Percentiles rank a stretch among this genome's conserved stretches.
Conservation (phyloP, 2,329 filamentous ascomycete species). For the Aspergillus ruber region DNA sequence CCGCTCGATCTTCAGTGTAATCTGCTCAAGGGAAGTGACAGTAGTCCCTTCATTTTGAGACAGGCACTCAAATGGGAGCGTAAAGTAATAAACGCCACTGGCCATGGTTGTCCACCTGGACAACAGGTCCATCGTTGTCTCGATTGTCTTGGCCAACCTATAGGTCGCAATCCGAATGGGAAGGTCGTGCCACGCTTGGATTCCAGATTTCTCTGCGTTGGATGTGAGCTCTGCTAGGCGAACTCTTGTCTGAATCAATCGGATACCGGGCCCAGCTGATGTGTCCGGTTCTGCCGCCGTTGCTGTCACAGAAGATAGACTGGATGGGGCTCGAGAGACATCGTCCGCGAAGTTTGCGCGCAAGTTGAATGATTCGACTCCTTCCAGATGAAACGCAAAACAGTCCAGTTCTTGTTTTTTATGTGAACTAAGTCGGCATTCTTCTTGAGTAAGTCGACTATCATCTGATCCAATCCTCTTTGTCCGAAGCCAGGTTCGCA, state of each 20-base stretch:
- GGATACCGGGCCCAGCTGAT: background rate
- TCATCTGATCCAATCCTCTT: constrained; percentile 24
- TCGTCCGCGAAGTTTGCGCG: constrained; percentile 2
- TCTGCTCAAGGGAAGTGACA: constrained; percentile 5
- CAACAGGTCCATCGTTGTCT: constrained; percentile 23
- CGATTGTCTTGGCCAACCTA: constrained; percentile 17
- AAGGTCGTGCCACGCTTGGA: constrained; percentile 20
- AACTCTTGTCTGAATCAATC: constrained; percentile 16
- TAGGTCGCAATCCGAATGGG: constrained; percentile 20
- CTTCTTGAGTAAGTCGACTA: constrained; percentile 16
- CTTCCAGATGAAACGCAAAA: constrained; percentile 23
- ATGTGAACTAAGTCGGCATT: constrained; percentile 14
- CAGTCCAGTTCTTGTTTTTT: constrained; percentile 29
- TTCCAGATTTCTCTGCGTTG: background rate
- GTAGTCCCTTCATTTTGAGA: background rate
- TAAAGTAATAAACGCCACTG: constrained; percentile 9
- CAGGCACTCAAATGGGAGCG: constrained; percentile 14
- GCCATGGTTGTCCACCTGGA: constrained; percentile 15
- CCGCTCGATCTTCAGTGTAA: constrained; percentile 11
- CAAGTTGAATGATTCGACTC: constrained; percentile 17
- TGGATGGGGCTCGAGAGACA: constrained; percentile 4
- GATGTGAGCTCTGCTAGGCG: constrained; percentile 19
- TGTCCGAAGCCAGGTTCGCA: constrained; percentile 29
- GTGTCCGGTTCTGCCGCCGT: background rate
- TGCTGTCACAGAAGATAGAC: constrained; percentile 1